phyloP scores from a whole-genome alignment of 179 eudicot species.

The Beta corolliflora region DNA sequence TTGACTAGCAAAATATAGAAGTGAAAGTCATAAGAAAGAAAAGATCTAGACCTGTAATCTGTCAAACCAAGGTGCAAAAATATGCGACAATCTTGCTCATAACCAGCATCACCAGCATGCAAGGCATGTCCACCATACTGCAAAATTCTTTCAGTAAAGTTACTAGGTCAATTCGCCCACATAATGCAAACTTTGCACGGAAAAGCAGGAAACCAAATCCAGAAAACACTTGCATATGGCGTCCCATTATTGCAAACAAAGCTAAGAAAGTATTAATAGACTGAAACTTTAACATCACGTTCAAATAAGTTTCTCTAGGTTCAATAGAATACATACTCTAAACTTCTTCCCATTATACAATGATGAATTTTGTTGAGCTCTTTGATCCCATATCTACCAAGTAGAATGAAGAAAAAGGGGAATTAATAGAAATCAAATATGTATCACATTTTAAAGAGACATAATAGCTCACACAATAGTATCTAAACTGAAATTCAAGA shows the following conservation, averaged over 20 bases:
- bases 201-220: not conserved
- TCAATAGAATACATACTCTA: slow-evolving; percentile 54
- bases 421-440: not conserved
- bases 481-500: not conserved
- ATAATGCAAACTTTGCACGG: not conserved
- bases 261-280: not conserved
- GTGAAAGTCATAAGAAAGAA: slow-evolving; percentile 6
- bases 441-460: not conserved
- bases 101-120: slow-evolving; percentile 19
- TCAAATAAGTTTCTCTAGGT: not conserved
- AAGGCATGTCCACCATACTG: slow-evolving; percentile 74
- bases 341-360: slow-evolving; percentile 80
- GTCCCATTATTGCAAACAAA: not conserved
- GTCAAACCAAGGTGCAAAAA: slow-evolving; percentile 87
- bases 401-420: not conserved
- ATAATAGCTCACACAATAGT: not conserved
- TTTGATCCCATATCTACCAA: slow-evolving; percentile 75
- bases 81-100: slow-evolving; percentile 33
- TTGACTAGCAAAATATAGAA: not conserved
- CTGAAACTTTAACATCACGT: not conserved
- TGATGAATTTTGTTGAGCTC: slow-evolving; percentile 55
- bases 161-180: not conserved
- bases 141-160: slow-evolving; percentile 10
- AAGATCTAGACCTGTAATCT: slow-evolving; percentile 68
- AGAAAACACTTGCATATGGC: not conserved